Evolutionary conservation across 257 asterid species (phyloP), one percentile per base, ranked within the genome.

Genomic region (Rauvolfia tetraphylla): DNA sequence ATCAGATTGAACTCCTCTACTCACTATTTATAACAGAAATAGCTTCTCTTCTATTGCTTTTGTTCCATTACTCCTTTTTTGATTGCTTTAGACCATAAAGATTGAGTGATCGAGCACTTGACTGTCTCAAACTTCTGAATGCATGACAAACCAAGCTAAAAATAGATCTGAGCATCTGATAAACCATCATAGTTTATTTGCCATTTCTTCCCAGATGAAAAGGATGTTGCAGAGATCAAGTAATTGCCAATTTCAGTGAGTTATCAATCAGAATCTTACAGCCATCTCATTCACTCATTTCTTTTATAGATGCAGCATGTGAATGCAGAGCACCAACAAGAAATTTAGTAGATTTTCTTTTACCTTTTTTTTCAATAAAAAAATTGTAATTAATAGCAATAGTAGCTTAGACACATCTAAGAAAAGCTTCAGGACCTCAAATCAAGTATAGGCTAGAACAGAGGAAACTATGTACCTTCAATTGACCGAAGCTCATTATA

Each of bases 401-500:
- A 62, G 42, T 2, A 31, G 12, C 25, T 33, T 33, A 5, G 20
- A 13, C 22, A 13, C 41, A 9, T 31, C 25, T 25, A 59, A 13
- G 14, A 31, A 65, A n/a, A 18, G 1, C 68, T 25, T 0, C 7
- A 51, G 48, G 22, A 72, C 7, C 65, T 72, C 15, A 46, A 70
- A 27, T 70, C 23, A 33, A 53, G 27, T 23, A 17, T 4, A 67
- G 8, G 46, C 48, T 66, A 31, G 23, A 20, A 38, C 33, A 14
- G 39, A 6, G 20, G n/a, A n/a, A 44, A 53, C 49, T 6, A 57
- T 58, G 74, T 88, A 95, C 99, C 99, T 88, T 95, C 97, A 73
- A 92, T 77, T 36, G 98, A 84, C 62, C 80, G 91, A 83, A 95
- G 92, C 83, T 87, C 89, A 83, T 95, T 95, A 86, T 87, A 79